These are phyloP conservation scores for Penicillium sp. DNA, from an alignment of 2,329 filamentous ascomycete species.

Conservation along the genomic window DNA sequence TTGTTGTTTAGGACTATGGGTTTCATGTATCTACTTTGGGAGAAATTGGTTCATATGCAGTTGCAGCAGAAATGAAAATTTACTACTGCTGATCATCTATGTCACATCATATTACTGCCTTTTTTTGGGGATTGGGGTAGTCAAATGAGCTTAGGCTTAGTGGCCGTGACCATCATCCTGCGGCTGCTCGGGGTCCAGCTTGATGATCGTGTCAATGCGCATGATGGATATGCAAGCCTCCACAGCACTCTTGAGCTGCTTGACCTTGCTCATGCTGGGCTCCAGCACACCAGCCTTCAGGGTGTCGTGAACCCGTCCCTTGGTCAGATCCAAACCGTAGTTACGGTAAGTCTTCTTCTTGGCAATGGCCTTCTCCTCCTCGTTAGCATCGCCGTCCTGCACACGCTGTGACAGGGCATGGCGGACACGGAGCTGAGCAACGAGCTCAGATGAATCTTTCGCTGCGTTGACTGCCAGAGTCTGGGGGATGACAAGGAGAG, in stretches of 20 bases:
- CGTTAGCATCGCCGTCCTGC: constrained; percentile 70
- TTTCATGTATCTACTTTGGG: constrained; percentile 3
- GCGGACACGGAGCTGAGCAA: constrained; percentile 88
- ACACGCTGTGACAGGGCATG: constrained; percentile 93
- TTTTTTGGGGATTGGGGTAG: constrained; percentile 19
- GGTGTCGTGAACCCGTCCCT: constrained; percentile 87
- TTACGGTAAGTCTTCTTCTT: constrained; percentile 98
- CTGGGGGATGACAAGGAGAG: constrained; percentile 91
- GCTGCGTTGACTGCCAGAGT: constrained; percentile 95
- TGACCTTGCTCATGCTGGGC: constrained; percentile 96
- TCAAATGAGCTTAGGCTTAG: constrained; percentile 44
- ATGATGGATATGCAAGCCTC: constrained; percentile 99
- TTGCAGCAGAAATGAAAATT: constrained; percentile 14
- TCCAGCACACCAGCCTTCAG: constrained; percentile 94
- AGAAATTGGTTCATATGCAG: constrained; percentile 19
- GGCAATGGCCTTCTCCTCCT: constrained; percentile 84
- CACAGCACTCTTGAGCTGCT: constrained; percentile 96
- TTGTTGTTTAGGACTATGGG: not conserved
- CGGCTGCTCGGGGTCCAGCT: constrained; percentile 86
- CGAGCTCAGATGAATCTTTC: constrained; percentile 91
- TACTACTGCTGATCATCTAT: constrained; percentile 25
- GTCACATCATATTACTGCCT: constrained; percentile 36
- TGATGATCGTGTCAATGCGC: constrained; percentile 98
- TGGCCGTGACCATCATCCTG: constrained; percentile 84
- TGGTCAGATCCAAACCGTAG: constrained; percentile 87